phyloP scores from a whole-genome alignment of 2,329 filamentous ascomycete genomes.

The Alternaria sp. region DNA sequence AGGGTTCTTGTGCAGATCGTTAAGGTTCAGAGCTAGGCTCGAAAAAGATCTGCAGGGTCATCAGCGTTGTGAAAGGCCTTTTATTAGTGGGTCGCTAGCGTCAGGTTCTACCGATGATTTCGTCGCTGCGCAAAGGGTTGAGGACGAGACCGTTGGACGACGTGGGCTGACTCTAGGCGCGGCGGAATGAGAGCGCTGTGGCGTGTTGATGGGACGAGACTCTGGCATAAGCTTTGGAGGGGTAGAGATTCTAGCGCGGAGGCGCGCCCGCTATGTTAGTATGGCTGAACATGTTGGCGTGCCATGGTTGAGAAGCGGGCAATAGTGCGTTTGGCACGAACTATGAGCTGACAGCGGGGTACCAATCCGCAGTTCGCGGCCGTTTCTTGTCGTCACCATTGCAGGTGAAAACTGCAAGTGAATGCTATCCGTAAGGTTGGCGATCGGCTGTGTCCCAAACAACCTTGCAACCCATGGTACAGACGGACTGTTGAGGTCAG shows the following conservation, averaged over 20 bases:
- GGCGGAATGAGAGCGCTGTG: background rate
- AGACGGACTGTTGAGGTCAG: background rate
- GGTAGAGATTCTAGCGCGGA: background rate
- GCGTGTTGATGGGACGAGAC: background rate
- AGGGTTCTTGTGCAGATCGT: slow-evolving; percentile 7
- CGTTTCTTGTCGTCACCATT: slow-evolving; percentile 17
- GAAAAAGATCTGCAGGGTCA: slow-evolving; percentile 13
- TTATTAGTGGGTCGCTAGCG: background rate
- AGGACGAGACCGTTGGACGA: background rate
- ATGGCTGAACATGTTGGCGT: slow-evolving; percentile 1
- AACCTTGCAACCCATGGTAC: slow-evolving; percentile 1
- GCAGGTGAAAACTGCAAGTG: background rate
- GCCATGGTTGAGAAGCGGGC: slow-evolving; percentile 9
- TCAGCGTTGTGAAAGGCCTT: background rate
- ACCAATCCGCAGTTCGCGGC: slow-evolving; percentile 4
- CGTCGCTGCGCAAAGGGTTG: background rate
- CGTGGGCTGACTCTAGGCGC: background rate
- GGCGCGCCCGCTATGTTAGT: background rate
- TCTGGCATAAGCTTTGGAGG: slow-evolving; percentile 1
- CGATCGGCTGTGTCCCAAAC: background rate
- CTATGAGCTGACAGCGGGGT: slow-evolving; percentile 17
- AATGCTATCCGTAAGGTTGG: background rate
- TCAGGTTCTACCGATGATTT: background rate
- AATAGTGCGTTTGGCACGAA: slow-evolving; percentile 1
- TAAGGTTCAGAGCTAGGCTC: background rate